Evolutionary conservation across 108 stramenopile species (phyloP), one percentile per base, ranked within the genome.

Genomic region (Parietichytrium sp.): DNA sequence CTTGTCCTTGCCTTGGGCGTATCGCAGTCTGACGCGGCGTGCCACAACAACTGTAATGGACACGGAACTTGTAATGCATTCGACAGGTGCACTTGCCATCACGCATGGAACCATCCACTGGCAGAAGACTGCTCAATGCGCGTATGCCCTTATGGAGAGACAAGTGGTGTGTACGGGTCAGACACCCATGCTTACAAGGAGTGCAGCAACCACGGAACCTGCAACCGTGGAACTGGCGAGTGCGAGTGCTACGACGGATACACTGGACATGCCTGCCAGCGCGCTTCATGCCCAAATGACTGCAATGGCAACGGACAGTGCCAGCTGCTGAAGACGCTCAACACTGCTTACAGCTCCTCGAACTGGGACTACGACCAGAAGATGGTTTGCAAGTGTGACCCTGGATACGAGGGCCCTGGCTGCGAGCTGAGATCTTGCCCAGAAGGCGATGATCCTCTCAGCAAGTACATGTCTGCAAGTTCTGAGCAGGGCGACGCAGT

Each of bases 321-420:
- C 79, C 55, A 91, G 54, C 87, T 84, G 29, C 82, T 92, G 72
- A 84, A 87, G 79, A 82, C 86, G 30, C 88, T 91, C 83, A 91
- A 92, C 4, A 50, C 84, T 15, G 47, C 80, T 8, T 93, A 93
- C 83, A 85, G 80, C 25, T n/a, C n/a, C n/a, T 52, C 79, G 6
- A 77, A 81, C 16, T 93, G 93, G 93, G 93, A 93, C 29, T 91
- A 92, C 3, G 83, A 89, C 54, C 91, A 88, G 84, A 89, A 89
- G 85, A 88, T 87, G 81, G 93, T 92, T 23, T 93, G 93, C 83
- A 50, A 87, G 2, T 93, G 92, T 42, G 92, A 92, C 51, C 77
- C 78, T 10, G 91, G 92, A 4, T 93, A 90, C 72, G 45, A 53
- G 4, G 92, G 93, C 4, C 83, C 86, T 29, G 92, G 89, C 61